Base-by-base conservation (phyloP, 2,329 filamentous ascomycete species). In the Phyllosticta capitalensis region DNA sequence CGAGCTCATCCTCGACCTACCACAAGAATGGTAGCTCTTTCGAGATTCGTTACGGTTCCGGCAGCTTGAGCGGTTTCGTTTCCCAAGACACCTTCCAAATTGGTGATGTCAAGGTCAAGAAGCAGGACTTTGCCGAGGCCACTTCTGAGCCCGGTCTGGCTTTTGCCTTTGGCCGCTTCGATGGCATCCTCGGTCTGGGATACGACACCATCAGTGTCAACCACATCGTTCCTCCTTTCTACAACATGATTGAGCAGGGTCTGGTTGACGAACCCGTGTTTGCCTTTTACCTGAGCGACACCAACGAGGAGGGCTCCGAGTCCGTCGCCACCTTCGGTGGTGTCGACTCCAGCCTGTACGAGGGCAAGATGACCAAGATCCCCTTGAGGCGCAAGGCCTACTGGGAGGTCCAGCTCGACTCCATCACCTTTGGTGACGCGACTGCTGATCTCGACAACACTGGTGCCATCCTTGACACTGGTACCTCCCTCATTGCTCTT, bases 141-240 rank as follows among this genome's bases (percentile, higher is more conserved):
- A 97, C 92, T 58, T 88, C 83, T 68, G 94, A 99, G 81, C 94
- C 94, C 64, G 95, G 95, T 64, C 83, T 99, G 69, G 94, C 94
- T 60, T 99, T 99, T 72, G 94, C 94, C 71, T 99, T 99, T 70
- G 94, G 94, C 71, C 86, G 90, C 67, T 99, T 99, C 71, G 94
- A 99, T 71, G 94, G 94, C 69, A 99, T 99, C 68, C 79, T 99
- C 63, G 94, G 94, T 71, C 83, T 99, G 63, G 94, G 90, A 63
- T 99, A 89, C 69, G 90, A 97, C 76, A 90, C 87, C 70, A 95
- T 99, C 75, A 92, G 92, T n/a, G 94, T 99, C 69, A 96, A 99
- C 81, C 80, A 84, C 70, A 95, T 99, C 61, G 84, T 91, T 54
- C 94, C 94, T 63, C 94, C 94, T 56, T 96, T 99, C 78, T 97